Evolutionary conservation across 495 filamentous ascomycete species (phyloP).

Genomic region (Xanthoparmelia taractica): DNA sequence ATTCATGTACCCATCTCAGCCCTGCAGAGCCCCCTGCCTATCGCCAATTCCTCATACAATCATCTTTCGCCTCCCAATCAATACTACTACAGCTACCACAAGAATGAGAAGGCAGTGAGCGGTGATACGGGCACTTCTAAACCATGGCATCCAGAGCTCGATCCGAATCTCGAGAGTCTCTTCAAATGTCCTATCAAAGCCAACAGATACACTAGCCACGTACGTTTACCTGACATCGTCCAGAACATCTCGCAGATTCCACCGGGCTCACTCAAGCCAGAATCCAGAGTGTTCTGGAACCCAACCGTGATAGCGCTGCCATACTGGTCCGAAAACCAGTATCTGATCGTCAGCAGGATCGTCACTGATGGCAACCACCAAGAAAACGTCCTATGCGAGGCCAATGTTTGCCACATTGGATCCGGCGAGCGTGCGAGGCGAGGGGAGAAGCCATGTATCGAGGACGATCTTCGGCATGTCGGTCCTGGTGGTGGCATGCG

Average conservation of each 20-base stretch:
- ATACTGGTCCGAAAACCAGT: conserved; percentile 36
- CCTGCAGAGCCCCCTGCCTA: conserved; percentile 17
- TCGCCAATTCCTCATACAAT: conserved; percentile 24
- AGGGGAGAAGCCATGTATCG: conserved; percentile 30
- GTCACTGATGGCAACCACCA: conserved; percentile 34
- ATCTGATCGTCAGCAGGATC: conserved; percentile 34
- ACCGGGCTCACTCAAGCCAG: conserved; percentile 16
- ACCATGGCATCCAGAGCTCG: conserved; percentile 18
- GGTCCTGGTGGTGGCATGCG: conserved; percentile 32
- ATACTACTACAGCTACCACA: conserved; percentile 22
- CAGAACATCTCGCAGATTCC: conserved; percentile 35
- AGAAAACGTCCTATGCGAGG: conserved; percentile 36
- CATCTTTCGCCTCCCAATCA: conserved; percentile 26
- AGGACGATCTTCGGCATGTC: conserved; percentile 29
- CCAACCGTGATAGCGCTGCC: conserved; percentile 36
- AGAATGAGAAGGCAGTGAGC: conserved; percentile 5
- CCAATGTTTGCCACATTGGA: conserved; percentile 32
- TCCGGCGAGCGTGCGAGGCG: conserved; percentile 12
- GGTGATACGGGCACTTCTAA: neutral
- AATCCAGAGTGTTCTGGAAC: conserved; percentile 34
- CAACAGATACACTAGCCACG: conserved; percentile 32
- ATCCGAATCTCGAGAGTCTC: conserved; percentile 26
- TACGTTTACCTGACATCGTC: conserved; percentile 30
- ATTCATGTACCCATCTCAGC: conserved; percentile 24
- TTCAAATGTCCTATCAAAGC: conserved; percentile 28